Evolutionary conservation across 192 early-diverging fungal genomes (phyloP).

Genomic region (Backusella tuberculispora): DNA sequence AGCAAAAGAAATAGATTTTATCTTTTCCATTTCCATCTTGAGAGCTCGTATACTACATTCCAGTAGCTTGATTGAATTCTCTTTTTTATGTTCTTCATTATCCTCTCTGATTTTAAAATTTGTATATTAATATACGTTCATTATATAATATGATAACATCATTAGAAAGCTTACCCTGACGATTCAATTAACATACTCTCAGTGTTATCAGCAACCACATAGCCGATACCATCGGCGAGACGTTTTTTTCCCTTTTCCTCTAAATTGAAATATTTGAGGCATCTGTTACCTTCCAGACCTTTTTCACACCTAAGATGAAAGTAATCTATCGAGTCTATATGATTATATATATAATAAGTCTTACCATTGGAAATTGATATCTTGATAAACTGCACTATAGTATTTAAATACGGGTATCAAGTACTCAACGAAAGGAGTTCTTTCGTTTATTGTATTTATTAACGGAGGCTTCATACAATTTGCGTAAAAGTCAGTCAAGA

Average conservation of each 20-base stretch:
- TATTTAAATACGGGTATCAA: neutral
- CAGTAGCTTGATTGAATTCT: neutral
- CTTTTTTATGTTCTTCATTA: neutral
- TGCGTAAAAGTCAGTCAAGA: neutral
- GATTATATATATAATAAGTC: neutral
- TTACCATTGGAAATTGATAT: neutral
- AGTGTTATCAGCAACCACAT: neutral
- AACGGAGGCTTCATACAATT: neutral
- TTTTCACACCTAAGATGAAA: constrained; percentile 3
- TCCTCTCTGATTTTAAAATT: neutral
- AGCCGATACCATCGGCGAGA: neutral
- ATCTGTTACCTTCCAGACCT: neutral
- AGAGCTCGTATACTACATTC: neutral
- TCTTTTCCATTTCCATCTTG: constrained; percentile 1
- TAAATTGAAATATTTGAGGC: neutral
- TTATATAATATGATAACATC: neutral
- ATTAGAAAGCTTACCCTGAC: neutral
- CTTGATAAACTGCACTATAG: neutral
- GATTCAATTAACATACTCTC: neutral
- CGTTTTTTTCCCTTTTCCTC: neutral
- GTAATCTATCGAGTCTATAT: neutral
- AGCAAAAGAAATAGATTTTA: neutral
- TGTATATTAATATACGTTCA: neutral
- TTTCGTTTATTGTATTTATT: neutral
- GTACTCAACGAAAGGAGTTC: neutral